Base-by-base conservation (phyloP, 2,329 filamentous ascomycete genomes). In the Penicillium sp. region DNA sequence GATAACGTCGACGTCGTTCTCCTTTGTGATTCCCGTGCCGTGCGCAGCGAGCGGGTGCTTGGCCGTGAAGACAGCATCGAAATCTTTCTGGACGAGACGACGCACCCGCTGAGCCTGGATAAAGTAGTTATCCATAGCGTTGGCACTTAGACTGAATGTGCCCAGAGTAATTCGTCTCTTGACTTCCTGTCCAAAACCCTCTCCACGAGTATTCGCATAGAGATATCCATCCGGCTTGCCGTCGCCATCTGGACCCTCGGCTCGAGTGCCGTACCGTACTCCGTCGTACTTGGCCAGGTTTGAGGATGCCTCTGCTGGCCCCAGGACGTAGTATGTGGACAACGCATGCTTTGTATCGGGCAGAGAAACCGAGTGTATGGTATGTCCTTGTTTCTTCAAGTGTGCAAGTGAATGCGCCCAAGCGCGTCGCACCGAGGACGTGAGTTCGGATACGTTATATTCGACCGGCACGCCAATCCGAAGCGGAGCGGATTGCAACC, bases 201-300 rank as follows among this genome's bases (percentile, higher is more conserved):
- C 73, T 13, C 87, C 88, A 53, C 94, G 84, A 0, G 89, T 91
- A 39, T 81, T 79, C 0, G 92, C 85, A 71, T 94, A 97, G 1
- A 96, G 78, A 50, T 72, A 70, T 0, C 86, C 82, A 34, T 67
- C 67, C 8, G 61, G 40, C n/a, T 83, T 80, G 8, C 81, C 80
- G 10, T 77, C 79, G 5, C 81, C 77, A 52, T 84, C 84, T n/a
- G 67, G 60, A 9, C 66, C 67, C 9, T 75, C 71, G 1, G 72
- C 76, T 29, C 85, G 81, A 18, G 79, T 80, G 1, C 94, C 94
- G 73, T 96, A 99, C 10, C 94, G 88, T n/a, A 97, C 85, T 18
- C 94, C 94, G 66, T 99, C 95, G 72, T 97, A 99, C 71, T 96
- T 97, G 53, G 94, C 90, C 2, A 99, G 83, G 66, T 99, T 99